Conservation (phyloP, 2,329 filamentous ascomycete species). For the Colletotrichum sp. region DNA sequence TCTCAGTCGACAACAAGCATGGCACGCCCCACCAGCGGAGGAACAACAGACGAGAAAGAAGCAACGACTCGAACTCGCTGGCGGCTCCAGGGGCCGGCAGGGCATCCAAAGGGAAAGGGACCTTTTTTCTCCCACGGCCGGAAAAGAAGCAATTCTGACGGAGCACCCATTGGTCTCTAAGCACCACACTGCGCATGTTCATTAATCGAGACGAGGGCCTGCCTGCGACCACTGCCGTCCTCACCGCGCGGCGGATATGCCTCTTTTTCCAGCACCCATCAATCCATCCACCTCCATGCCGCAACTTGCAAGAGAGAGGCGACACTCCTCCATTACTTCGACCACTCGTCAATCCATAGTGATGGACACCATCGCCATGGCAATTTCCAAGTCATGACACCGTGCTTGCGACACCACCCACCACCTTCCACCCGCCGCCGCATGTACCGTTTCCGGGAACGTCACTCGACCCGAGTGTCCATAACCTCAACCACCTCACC, state of each 20-base stretch:
- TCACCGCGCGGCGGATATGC: background rate
- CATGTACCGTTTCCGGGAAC: too few species aligned
- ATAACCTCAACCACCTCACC: background rate
- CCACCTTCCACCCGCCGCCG: too few species aligned
- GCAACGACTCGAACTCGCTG: constrained; percentile 6
- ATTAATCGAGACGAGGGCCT: background rate
- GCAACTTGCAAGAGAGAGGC: too few species aligned
- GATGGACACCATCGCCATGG: too few species aligned
- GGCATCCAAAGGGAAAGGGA: background rate
- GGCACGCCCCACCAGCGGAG: constrained; percentile 10
- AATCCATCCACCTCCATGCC: background rate
- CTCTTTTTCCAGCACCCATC: background rate
- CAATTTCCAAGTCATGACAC: too few species aligned
- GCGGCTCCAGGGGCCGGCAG: background rate
- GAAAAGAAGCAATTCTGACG: constrained; percentile 5
- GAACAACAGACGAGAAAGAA: constrained; percentile 11
- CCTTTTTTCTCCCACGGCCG: background rate
- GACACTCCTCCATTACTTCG: too few species aligned
- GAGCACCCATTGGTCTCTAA: background rate
- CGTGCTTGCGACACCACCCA: too few species aligned
- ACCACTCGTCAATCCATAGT: too few species aligned
- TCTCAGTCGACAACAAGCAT: background rate
- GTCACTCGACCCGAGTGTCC: background rate
- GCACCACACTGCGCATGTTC: background rate
- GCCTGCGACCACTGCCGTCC: background rate